Base-by-base conservation (phyloP, 1,284 basidiomycete species). In the Ganoderma leucocontextum region DNA sequence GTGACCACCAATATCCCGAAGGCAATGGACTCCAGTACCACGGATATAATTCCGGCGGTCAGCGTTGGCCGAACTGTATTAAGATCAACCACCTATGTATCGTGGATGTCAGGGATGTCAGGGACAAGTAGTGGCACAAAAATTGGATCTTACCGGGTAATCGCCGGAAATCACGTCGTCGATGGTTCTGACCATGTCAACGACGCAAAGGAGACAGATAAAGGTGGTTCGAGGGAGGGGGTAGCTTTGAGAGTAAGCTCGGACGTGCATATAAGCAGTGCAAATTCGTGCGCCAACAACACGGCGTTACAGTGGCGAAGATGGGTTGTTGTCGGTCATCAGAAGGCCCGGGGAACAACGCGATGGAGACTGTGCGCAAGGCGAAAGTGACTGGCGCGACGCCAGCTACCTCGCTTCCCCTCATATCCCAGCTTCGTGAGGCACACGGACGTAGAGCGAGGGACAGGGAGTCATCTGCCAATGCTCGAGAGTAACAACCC, bases 11-110 rank as follows among this genome's bases (percentile, higher is more conserved):
- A 67, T 0, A 53, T 62, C 25, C 70, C 70, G 44, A 66, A 68
- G 5, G 66, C 60, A 13, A 69, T 47, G 2, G 70, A 58, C 62
- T 71, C 70, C 5, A 66, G n/a, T n/a, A 66, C 62, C 4, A 71
- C 52, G 2, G 63, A 49, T 15, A 69, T 29, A 3, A 55, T 29
- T 15, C 53, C 25, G 17, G 64, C 68, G 35, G 64, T 71, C 3
- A 36, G 35, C 1, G 19, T 59, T 36, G 59, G 38, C 57, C 41
- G 60, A 35, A n/a, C 15, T 7, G 25, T 17, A 4, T 35, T 8
- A 33, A 12, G 10, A 29, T 55, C 13, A 6, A 55, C 29, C 47
- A 9, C 47, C 53, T 55, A 15, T 29, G 19, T 13, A 15, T 29
- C 17, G 53, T 15, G 15, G 53, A 9, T 55, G 17, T 55, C 8